Percentiles rank a stretch among this genome's conserved stretches.
phyloP scores from a whole-genome alignment of 768 basidiomycete species.

The Gelatoporia subvermispora region DNA sequence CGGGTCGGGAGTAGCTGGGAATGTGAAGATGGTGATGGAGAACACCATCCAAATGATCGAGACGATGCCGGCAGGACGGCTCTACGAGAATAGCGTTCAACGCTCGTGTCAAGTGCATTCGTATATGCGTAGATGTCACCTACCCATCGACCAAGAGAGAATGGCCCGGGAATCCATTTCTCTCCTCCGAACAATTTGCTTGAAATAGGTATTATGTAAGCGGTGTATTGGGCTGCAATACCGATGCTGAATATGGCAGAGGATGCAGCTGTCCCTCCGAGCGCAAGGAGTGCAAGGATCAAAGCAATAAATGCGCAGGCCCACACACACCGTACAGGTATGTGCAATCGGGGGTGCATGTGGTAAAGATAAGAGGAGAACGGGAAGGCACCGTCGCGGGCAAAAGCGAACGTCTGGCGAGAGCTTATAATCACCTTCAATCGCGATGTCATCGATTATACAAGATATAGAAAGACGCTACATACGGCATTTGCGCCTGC shows the following conservation, averaged over 20 bases:
- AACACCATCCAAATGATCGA: slow-evolving; percentile 41
- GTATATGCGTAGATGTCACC: slow-evolving; percentile 26
- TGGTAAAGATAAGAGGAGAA: slow-evolving; percentile 58
- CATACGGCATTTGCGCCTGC: slow-evolving; percentile 52
- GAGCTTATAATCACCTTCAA: slow-evolving; percentile 36
- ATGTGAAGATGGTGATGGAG: slow-evolving; percentile 28
- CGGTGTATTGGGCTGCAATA: slow-evolving; percentile 20
- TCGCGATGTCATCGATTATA: not conserved
- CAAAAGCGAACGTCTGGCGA: slow-evolving; percentile 68
- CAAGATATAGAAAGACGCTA: not conserved
- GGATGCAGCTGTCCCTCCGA: slow-evolving; percentile 46
- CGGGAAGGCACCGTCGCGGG: slow-evolving; percentile 62
- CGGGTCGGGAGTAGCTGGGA: slow-evolving; percentile 30
- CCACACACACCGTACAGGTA: slow-evolving; percentile 55
- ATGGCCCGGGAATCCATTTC: slow-evolving; percentile 30
- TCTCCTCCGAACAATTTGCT: slow-evolving; percentile 26
- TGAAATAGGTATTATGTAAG: slow-evolving; percentile 30
- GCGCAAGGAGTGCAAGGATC: slow-evolving; percentile 52
- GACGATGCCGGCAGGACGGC: slow-evolving; percentile 47
- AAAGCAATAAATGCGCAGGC: slow-evolving; percentile 43
- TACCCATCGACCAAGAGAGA: slow-evolving; percentile 28
- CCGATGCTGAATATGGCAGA: slow-evolving; percentile 32
- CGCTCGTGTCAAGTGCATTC: no score
- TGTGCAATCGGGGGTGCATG: slow-evolving; percentile 47
- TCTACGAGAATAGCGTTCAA: slow-evolving; percentile 18